Base-by-base conservation (phyloP, 805 yeast genomes). In the Maudiozyma bulderi region DNA sequence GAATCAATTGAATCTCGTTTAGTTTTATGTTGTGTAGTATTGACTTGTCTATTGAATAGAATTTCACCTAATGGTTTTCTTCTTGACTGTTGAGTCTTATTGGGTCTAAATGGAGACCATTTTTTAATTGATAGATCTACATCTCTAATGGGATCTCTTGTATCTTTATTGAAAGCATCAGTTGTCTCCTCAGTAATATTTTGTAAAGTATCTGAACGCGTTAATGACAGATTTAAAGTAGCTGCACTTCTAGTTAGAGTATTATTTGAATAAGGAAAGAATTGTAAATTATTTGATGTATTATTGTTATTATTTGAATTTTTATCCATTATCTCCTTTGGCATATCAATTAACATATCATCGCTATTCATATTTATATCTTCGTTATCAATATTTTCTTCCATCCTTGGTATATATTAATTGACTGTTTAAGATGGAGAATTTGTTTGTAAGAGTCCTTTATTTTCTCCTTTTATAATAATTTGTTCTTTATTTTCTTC, bases 201-300 rank as follows among this genome's bases (percentile, higher is more conserved):
- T 14, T 50, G 49, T 39, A 50, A 42, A 8, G 41, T 47, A 15
- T 30, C 37, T 28, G 43, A 14, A 45, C 63, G 68, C 43, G 72
- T 76, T 26, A 76, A 58, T 10, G 80, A 74, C 45, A 78, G 55
- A 48, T 78, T 77, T 52, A 78, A 57, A 8, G 76, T 62, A 1
- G 80, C 81, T 1, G 72, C 75, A 67, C 81, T 75, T 63, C 82
- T 69, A 52, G 80, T 72, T 37, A 77, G 51, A 14, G 56, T 61
- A 38, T 60, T 57, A 43, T 57, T 60, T 14, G 64, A 53, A 47
- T 59, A 62, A 2, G 67, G 64, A 43, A 56, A 60, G 39, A 62
- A 62, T 28, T 59, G 57, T 41, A 62, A 49, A 39, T 59, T 58
- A 46, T 61, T 61, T 1, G 43, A 11, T 13, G 26, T 29, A 29